Evolutionary conservation across 768 basidiomycete species (phyloP).

Genomic region (Mycena venus): DNA sequence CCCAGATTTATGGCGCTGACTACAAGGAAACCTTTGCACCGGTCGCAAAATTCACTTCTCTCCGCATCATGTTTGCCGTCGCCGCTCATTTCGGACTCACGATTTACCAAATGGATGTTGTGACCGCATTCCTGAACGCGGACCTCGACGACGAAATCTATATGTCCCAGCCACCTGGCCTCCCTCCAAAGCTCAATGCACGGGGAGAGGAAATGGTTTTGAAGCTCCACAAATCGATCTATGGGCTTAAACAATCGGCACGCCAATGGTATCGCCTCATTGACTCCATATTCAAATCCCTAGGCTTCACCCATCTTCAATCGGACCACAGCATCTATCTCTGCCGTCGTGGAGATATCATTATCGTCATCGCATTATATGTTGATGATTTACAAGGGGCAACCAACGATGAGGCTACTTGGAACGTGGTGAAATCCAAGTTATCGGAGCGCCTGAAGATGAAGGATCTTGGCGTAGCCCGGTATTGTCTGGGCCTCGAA

Average conservation of each 20-base stretch:
- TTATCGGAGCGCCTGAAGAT: no score
- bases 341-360: conserved; percentile 1
- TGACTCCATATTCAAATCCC: neutral
- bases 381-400: no score
- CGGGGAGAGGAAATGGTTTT: conserved; percentile 7
- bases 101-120: neutral
- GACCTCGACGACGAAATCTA: conserved; percentile 3
- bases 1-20: neutral
- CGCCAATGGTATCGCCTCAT: conserved; percentile 17
- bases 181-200: neutral
- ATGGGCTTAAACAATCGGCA: conserved; percentile 10
- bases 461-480: no score
- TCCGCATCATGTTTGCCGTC: conserved; percentile 1
- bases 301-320: conserved; percentile 11
- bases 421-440: no score
- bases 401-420: no score
- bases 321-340: conserved; percentile 18
- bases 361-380: no score
- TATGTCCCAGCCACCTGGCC: neutral
- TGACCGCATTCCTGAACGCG: neutral
- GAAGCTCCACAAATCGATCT: neutral
- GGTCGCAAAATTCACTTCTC: neutral
- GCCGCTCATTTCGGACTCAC: neutral
- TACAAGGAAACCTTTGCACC: neutral
- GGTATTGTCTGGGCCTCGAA: no score